phyloP scores from a whole-genome alignment of 768 basidiomycete genomes.

The Leccinellum luteum region DNA sequence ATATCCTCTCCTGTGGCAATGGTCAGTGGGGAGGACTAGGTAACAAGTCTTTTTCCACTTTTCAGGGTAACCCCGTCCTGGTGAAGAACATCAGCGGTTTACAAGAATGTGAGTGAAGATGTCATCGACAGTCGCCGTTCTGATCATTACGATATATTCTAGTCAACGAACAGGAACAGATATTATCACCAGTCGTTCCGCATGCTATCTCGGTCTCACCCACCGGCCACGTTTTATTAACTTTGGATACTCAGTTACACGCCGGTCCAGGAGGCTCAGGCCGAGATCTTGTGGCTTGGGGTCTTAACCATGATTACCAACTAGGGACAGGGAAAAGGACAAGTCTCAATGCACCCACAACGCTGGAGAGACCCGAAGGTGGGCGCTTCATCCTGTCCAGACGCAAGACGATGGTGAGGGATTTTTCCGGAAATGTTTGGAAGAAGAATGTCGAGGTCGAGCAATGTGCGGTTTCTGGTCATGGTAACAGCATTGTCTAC shows the following conservation, averaged over 20 bases:
- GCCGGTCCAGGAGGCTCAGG: conserved; percentile 50
- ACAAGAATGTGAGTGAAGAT: conserved; percentile 67
- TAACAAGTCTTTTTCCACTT: conserved; percentile 58
- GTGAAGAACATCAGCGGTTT: conserved; percentile 82
- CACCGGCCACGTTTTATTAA: conserved; percentile 72
- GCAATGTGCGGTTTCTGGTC: conserved; percentile 62
- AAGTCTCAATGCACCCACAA: conserved; percentile 52
- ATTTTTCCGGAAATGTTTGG: conserved; percentile 60
- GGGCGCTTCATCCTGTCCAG: conserved; percentile 58
- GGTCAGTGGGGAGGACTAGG: conserved; percentile 83
- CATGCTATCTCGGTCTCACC: conserved; percentile 65
- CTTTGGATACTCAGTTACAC: conserved; percentile 58
- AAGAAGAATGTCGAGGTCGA: conserved; percentile 59
- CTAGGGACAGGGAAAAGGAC: conserved; percentile 72
- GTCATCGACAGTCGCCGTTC: neutral
- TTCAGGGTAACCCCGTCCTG: conserved; percentile 65
- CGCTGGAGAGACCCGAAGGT: conserved; percentile 49
- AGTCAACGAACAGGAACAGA: conserved; percentile 65
- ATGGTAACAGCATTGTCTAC: conserved; percentile 62
- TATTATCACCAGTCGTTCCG: conserved; percentile 64
- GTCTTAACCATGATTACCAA: conserved; percentile 69
- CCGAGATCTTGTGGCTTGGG: conserved; percentile 71
- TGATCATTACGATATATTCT: conserved; percentile 10
- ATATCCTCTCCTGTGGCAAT: conserved; percentile 76
- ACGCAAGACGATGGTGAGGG: conserved; percentile 52